These are phyloP conservation scores for Mucor velutinosus DNA, from an alignment of 371 early-diverging fungal species.

Conservation along the genomic window DNA sequence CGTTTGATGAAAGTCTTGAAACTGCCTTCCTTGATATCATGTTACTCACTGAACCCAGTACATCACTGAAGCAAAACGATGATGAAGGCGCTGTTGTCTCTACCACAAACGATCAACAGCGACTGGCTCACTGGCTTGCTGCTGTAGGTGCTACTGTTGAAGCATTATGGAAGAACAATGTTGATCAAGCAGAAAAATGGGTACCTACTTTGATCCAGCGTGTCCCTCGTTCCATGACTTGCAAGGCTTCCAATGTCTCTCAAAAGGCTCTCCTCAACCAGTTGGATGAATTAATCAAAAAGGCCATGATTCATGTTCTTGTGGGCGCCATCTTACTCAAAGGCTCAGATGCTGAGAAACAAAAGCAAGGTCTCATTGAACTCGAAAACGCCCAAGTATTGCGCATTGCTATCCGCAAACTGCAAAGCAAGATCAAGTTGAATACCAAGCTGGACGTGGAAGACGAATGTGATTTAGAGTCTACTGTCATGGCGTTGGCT, in stretches of 20 bases:
- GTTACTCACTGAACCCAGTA: constrained; percentile 21
- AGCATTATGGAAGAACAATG: constrained; percentile 38
- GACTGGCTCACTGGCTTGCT: constrained; percentile 38
- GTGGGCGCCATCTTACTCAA: constrained; percentile 27
- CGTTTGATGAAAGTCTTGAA: constrained; percentile 14
- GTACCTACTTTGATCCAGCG: constrained; percentile 7
- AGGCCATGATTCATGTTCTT: constrained; percentile 22
- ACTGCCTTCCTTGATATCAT: constrained; percentile 33
- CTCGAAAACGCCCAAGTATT: constrained; percentile 27
- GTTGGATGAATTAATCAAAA: constrained; percentile 25
- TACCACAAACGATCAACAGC: constrained; percentile 18
- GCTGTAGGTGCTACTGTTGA: constrained; percentile 41
- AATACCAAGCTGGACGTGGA: not conserved
- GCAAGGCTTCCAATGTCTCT: constrained; percentile 9
- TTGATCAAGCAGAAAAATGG: constrained; percentile 20
- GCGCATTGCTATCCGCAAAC: constrained; percentile 8
- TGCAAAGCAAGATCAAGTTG: not conserved
- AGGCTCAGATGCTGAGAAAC: constrained; percentile 2
- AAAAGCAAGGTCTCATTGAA: constrained; percentile 31
- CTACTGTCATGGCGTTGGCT: constrained; percentile 31
- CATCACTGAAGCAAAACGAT: constrained; percentile 15
- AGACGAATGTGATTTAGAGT: constrained; percentile 22
- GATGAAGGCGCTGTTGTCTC: constrained; percentile 15
- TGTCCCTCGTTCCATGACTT: constrained; percentile 23
- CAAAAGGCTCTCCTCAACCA: constrained; percentile 25